Conservation (phyloP, 2,329 filamentous ascomycete genomes). For the Nakataea oryzae region DNA sequence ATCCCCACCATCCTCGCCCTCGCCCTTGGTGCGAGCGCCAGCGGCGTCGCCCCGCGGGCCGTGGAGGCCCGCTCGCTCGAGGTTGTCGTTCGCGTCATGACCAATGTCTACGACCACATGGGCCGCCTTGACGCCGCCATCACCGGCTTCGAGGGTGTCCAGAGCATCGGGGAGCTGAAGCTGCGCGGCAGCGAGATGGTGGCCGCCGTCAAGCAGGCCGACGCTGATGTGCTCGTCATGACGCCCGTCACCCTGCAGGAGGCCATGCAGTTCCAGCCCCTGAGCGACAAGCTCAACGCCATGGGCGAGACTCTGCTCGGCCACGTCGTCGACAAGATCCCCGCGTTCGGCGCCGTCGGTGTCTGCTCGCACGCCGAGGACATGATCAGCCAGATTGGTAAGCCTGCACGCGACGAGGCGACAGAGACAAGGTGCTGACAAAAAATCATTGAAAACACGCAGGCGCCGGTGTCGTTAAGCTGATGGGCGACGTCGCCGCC, state of each 20-base stretch:
- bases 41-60: background rate
- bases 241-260: background rate
- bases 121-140: background rate
- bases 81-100: slow-evolving; percentile 1
- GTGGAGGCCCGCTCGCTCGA: background rate
- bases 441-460: background rate
- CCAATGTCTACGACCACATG: slow-evolving; percentile 1
- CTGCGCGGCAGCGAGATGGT: background rate
- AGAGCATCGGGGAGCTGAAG: background rate
- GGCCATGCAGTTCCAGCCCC: background rate
- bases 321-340: background rate
- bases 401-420: background rate
- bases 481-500: slow-evolving; percentile 2
- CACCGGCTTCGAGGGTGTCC: background rate
- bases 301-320: slow-evolving; percentile 1
- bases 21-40: background rate
- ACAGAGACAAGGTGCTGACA: background rate
- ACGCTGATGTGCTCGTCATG: background rate
- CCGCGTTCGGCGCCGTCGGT: background rate
- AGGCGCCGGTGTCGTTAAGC: background rate
- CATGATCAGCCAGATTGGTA: background rate
- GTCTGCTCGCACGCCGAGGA: background rate
- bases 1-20: background rate
- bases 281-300: slow-evolving; percentile 1
- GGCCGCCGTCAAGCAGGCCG: background rate